Conservation (phyloP, 1,284 basidiomycete species). For the Cystobasidium sp. region DNA sequence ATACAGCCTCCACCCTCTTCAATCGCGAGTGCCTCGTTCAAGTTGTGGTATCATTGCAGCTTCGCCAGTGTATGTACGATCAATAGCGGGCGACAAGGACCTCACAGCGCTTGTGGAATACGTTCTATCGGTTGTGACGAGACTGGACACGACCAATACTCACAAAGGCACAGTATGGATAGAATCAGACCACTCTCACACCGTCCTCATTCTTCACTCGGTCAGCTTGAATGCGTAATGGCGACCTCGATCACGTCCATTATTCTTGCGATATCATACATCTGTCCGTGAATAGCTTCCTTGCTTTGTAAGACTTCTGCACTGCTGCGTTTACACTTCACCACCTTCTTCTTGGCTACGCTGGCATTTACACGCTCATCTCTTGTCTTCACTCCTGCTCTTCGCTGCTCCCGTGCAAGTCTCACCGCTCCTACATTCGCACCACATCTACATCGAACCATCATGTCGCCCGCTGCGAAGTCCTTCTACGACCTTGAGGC, state of each 20-base stretch:
- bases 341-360: neutral
- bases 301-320: neutral
- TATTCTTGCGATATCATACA: neutral
- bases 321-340: neutral
- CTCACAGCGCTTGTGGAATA: no score
- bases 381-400: neutral
- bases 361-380: conserved; percentile 13
- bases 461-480: conserved; percentile 15
- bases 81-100: no score
- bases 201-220: conserved; percentile 1
- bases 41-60: no score
- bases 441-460: conserved; percentile 6
- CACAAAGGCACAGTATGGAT: no score
- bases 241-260: neutral
- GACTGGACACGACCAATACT: no score
- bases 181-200: neutral
- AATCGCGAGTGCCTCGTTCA: no score
- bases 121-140: no score
- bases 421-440: neutral
- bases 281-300: neutral
- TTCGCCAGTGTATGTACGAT: no score
- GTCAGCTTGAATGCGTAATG: neutral
- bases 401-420: neutral
- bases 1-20: no score
- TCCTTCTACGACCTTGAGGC: conserved; percentile 60